Evolutionary conservation across 1,284 basidiomycete species (phyloP).

Genomic region (Fomitopsis palustris): DNA sequence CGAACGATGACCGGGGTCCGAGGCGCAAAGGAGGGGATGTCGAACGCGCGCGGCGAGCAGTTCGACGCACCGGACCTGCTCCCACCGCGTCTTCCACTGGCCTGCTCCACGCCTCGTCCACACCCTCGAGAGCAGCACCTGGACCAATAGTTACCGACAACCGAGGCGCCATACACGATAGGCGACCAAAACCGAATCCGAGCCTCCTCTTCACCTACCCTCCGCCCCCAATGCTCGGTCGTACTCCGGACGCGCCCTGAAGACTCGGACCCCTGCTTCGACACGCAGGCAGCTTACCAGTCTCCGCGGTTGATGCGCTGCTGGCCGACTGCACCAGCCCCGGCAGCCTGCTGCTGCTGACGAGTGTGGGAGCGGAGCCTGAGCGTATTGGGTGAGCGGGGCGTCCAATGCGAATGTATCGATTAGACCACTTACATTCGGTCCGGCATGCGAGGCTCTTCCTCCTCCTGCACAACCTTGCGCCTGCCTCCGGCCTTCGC

Average conservation of each 20-base stretch:
- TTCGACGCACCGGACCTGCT: slow-evolving; percentile 19
- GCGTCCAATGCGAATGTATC: slow-evolving; percentile 21
- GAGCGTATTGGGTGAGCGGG: slow-evolving; percentile 15
- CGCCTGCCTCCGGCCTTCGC: slow-evolving; percentile 61
- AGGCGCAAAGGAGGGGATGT: slow-evolving; percentile 6
- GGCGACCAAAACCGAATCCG: slow-evolving; percentile 42
- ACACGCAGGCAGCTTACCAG: slow-evolving; percentile 54
- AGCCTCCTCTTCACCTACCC: slow-evolving; percentile 49
- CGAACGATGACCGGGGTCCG: slow-evolving; percentile 3
- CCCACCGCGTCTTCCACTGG: slow-evolving; percentile 15
- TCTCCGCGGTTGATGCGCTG: slow-evolving; percentile 64
- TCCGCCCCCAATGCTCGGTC: slow-evolving; percentile 59
- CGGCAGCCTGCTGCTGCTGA: slow-evolving; percentile 58
- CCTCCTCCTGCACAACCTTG: slow-evolving; percentile 75
- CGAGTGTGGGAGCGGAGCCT: slow-evolving; percentile 84
- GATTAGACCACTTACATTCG: slow-evolving; percentile 58
- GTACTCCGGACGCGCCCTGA: slow-evolving; percentile 50
- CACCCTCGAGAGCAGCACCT: slow-evolving; percentile 16
- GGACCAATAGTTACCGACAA: slow-evolving; percentile 27
- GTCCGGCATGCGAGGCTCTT: slow-evolving; percentile 72
- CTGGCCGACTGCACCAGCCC: slow-evolving; percentile 55
- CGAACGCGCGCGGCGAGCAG: slow-evolving; percentile 1
- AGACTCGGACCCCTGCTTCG: slow-evolving; percentile 18
- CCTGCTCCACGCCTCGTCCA: slow-evolving; percentile 14
- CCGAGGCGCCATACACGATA: slow-evolving; percentile 31